These are phyloP conservation scores for Micractinium conductrix DNA, from an alignment of 139 green algal species.

Conservation along the genomic window DNA sequence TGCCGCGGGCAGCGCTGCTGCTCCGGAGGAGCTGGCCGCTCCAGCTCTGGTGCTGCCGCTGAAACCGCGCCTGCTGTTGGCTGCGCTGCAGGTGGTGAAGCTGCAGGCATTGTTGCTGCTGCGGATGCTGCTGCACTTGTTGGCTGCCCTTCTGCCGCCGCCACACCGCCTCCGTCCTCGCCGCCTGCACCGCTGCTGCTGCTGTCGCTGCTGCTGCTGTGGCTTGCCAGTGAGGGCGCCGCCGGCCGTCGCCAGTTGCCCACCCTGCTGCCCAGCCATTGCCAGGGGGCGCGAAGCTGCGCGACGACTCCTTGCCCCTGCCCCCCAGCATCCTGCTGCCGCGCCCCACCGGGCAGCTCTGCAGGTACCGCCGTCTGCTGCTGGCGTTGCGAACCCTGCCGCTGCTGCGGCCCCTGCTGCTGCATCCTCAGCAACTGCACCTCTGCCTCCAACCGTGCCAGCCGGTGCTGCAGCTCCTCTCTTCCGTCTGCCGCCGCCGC, in stretches of 20 bases:
- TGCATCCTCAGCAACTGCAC: not conserved
- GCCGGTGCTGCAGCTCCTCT: not conserved
- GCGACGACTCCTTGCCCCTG: not conserved
- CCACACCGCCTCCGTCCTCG: not conserved
- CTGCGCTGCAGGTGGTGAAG: not conserved
- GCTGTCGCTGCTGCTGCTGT: not conserved
- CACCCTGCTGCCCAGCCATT: not conserved
- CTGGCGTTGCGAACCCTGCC: not conserved
- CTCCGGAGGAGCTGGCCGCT: not conserved
- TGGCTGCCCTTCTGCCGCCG: not conserved
- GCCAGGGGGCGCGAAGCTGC: not conserved
- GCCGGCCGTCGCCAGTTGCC: not conserved
- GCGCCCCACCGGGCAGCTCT: not conserved
- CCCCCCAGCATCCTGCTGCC: not conserved
- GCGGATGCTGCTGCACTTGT: not conserved
- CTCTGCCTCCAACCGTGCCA: not conserved
- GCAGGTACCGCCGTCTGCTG: not conserved
- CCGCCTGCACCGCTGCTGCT: not conserved
- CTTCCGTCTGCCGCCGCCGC: not conserved
- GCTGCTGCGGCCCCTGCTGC: not conserved
- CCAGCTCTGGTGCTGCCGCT: not conserved
- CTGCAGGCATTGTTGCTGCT: not conserved
- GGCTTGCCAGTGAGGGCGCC: no score
- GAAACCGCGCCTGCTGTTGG: not conserved
- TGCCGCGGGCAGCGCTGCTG: not conserved